Conservation (phyloP, 2,329 filamentous ascomycete genomes). For the Fusarium torulosum region DNA sequence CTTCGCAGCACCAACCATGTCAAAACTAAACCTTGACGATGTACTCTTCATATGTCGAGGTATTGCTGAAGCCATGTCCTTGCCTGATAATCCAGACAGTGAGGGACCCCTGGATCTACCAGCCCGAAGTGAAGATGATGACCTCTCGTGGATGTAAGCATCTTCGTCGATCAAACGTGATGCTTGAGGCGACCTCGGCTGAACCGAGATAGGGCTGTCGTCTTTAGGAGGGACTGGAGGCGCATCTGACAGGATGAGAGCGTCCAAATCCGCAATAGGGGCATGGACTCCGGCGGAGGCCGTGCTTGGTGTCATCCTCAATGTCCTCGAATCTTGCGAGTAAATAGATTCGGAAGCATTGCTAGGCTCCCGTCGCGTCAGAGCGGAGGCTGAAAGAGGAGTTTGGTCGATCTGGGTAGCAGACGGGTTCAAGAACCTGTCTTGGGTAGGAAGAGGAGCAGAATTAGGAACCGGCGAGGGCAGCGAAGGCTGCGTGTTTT, state of each 20-base stretch:
- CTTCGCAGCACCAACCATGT: conserved; percentile 78
- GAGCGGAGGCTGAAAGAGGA: conserved; percentile 33
- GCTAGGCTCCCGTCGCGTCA: conserved; percentile 47
- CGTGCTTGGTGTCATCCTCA: conserved; percentile 47
- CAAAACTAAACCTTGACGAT: conserved; percentile 84
- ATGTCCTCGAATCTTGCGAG: conserved; percentile 46
- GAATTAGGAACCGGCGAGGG: conserved; percentile 31
- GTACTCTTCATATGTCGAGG: conserved; percentile 80
- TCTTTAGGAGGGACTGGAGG: conserved; percentile 59
- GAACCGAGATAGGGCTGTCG: conserved; percentile 43
- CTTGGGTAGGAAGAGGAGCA: conserved; percentile 33
- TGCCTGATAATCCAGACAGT: conserved; percentile 61
- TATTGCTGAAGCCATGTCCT: conserved; percentile 62
- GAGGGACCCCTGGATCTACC: conserved; percentile 66
- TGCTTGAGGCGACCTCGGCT: conserved; percentile 42
- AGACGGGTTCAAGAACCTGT: conserved; percentile 23
- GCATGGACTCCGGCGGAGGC: conserved; percentile 42
- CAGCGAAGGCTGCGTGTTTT: conserved; percentile 24
- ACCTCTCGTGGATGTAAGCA: conserved; percentile 32
- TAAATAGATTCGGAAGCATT: conserved; percentile 51
- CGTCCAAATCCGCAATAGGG: conserved; percentile 12
- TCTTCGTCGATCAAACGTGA: conserved; percentile 43
- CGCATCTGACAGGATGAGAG: conserved; percentile 34
- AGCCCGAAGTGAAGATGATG: conserved; percentile 47
- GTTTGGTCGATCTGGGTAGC: conserved; percentile 15